Evolutionary conservation across 2,329 filamentous ascomycete species (phyloP).

Genomic region (Pseudogymnoascus sp.): DNA sequence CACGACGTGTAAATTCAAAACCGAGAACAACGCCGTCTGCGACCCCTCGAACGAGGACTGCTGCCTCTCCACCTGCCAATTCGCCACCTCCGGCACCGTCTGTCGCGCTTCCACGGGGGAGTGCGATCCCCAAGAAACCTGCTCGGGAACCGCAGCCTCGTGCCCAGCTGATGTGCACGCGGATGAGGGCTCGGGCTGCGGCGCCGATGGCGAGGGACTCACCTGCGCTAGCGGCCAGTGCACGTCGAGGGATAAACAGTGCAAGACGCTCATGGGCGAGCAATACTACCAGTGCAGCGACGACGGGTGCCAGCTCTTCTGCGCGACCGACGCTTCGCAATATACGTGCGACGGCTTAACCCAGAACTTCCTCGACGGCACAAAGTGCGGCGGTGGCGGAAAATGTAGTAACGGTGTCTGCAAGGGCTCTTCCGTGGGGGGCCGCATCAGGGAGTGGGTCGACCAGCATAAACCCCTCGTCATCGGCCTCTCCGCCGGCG

Average conservation of each 20-base stretch:
- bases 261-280: slow-evolving; percentile 72
- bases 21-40: slow-evolving; percentile 57
- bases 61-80: slow-evolving; percentile 60
- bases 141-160: slow-evolving; percentile 60
- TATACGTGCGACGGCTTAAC: slow-evolving; percentile 66
- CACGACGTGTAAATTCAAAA: slow-evolving; percentile 75
- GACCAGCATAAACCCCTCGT: slow-evolving; percentile 68
- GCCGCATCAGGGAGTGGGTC: slow-evolving; percentile 70
- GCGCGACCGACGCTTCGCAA: slow-evolving; percentile 46
- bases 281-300: slow-evolving; percentile 72
- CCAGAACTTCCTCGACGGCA: slow-evolving; percentile 92
- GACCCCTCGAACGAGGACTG: slow-evolving; percentile 77
- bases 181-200: slow-evolving; percentile 65
- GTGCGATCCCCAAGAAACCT: slow-evolving; percentile 82
- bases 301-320: slow-evolving; percentile 67
- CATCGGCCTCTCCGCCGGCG: slow-evolving; percentile 65
- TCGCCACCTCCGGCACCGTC: slow-evolving; percentile 58
- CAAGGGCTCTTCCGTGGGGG: slow-evolving; percentile 57
- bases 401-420: slow-evolving; percentile 73
- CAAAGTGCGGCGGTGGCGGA: slow-evolving; percentile 72
- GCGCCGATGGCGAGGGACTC: slow-evolving; percentile 46
- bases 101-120: slow-evolving; percentile 72
- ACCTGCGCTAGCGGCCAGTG: slow-evolving; percentile 88
- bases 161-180: slow-evolving; percentile 69
- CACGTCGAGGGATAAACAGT: slow-evolving; percentile 85